Evolutionary conservation across 805 yeast species (phyloP).

Genomic region (Saccharomycopsis capsularis): DNA sequence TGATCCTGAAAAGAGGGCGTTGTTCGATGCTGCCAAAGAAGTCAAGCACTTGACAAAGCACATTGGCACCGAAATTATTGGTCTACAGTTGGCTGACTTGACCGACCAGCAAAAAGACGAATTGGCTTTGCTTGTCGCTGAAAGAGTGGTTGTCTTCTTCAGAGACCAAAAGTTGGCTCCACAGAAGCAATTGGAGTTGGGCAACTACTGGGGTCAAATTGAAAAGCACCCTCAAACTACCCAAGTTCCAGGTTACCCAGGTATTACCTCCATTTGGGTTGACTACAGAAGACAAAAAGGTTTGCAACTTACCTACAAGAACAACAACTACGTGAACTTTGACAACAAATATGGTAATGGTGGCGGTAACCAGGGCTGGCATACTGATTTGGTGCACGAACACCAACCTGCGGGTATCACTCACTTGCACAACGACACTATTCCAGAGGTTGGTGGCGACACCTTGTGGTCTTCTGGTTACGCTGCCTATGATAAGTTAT

Average conservation of each 20-base stretch:
- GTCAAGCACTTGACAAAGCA: constrained; percentile 37
- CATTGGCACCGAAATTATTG: constrained; percentile 43
- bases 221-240: constrained; percentile 35
- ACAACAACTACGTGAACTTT: constrained; percentile 19
- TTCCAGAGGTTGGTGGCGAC: constrained; percentile 47
- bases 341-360: constrained; percentile 18
- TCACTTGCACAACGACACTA: constrained; percentile 44
- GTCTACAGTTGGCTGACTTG: constrained; percentile 37
- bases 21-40: constrained; percentile 36
- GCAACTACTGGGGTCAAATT: constrained; percentile 40
- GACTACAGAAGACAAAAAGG: constrained; percentile 15
- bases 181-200: constrained; percentile 38
- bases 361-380: constrained; percentile 34
- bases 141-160: constrained; percentile 43
- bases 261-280: constrained; percentile 32
- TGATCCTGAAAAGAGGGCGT: constrained; percentile 33
- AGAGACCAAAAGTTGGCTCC: constrained; percentile 40
- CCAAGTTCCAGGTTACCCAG: constrained; percentile 32
- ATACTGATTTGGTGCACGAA: constrained; percentile 51
- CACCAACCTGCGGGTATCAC: constrained; percentile 51
- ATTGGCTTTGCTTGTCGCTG: constrained; percentile 40
- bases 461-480: constrained; percentile 48
- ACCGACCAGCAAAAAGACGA: constrained; percentile 39
- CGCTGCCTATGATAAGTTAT: constrained; percentile 46
- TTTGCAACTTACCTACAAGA: constrained; percentile 9